Percentiles rank a stretch among this genome's conserved stretches.
Conservation (phyloP, 2,329 filamentous ascomycete genomes). For the Tolypocladium amazonense region DNA sequence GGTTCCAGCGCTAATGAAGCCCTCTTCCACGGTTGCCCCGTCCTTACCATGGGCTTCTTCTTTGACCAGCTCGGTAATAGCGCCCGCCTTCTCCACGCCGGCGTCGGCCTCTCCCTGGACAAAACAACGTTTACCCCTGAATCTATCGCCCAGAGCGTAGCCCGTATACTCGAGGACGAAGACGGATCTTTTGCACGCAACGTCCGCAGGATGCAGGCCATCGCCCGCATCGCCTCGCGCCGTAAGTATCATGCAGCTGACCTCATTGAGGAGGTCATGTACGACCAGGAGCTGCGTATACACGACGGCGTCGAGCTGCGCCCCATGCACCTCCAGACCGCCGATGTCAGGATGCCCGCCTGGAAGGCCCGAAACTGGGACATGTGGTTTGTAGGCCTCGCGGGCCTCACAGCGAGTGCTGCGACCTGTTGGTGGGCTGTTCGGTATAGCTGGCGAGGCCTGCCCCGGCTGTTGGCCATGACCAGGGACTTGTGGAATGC, state of each 20-base stretch:
- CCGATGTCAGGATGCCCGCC: slow-evolving; percentile 27
- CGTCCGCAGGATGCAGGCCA: slow-evolving; percentile 23
- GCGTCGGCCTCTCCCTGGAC: slow-evolving; percentile 23
- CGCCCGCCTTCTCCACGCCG: slow-evolving; percentile 21
- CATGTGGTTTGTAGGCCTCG: slow-evolving; percentile 7
- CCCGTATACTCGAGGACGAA: slow-evolving; percentile 12
- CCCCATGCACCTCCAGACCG: slow-evolving; percentile 30
- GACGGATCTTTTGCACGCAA: slow-evolving; percentile 21
- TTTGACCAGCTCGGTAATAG: slow-evolving; percentile 30
- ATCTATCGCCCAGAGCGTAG: background rate
- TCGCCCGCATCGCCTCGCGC: slow-evolving; percentile 23
- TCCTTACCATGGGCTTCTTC: slow-evolving; percentile 26
- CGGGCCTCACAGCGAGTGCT: background rate
- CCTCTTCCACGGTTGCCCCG: slow-evolving; percentile 25
- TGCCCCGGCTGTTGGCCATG: background rate
- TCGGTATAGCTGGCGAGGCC: background rate
- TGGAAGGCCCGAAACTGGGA: slow-evolving; percentile 30
- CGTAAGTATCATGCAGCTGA: slow-evolving; percentile 27
- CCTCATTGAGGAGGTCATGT: slow-evolving; percentile 29
- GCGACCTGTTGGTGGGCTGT: background rate
- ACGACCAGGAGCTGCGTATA: slow-evolving; percentile 19
- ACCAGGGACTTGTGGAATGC: background rate
- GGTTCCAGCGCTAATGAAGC: slow-evolving; percentile 29
- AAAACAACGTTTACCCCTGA: slow-evolving; percentile 23
- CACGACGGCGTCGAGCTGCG: slow-evolving; percentile 3